phyloP scores from a whole-genome alignment of 495 filamentous ascomycete genomes.

The Neurospora terricola region DNA sequence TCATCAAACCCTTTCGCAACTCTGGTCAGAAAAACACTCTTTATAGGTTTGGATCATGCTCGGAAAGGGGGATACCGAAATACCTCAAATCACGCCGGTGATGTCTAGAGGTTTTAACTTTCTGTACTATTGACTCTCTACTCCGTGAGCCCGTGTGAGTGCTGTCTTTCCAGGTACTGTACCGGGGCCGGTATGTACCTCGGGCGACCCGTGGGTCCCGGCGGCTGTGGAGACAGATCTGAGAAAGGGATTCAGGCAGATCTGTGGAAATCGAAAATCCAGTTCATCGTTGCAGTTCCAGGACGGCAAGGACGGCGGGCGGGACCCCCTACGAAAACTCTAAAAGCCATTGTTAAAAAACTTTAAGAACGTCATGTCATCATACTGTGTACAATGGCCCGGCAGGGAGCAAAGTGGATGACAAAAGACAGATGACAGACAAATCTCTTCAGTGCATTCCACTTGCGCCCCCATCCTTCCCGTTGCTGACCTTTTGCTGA shows the following conservation, averaged over 20 bases:
- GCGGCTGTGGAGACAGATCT: neutral
- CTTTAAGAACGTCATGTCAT: neutral
- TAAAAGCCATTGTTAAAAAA: neutral
- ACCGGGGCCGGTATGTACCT: neutral
- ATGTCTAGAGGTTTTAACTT: neutral
- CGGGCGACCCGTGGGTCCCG: neutral
- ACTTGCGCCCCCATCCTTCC: neutral
- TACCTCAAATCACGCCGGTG: neutral
- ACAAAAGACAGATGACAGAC: neutral
- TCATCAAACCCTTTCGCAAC: neutral
- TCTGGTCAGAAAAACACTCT: neutral
- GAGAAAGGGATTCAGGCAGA: neutral
- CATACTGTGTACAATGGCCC: neutral
- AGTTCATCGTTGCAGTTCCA: neutral
- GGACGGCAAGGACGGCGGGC: neutral
- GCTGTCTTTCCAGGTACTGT: neutral
- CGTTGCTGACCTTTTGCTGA: neutral
- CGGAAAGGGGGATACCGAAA: neutral
- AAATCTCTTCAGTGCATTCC: neutral
- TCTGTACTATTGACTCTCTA: neutral
- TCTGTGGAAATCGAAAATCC: neutral
- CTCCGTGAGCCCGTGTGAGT: neutral
- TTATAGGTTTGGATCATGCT: neutral
- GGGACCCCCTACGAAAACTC: neutral
- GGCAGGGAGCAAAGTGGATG: neutral